Percentiles rank a stretch among this genome's conserved stretches.
phyloP scores from a whole-genome alignment of 306 rosid genomes.

The Erythrophleum fordii region DNA sequence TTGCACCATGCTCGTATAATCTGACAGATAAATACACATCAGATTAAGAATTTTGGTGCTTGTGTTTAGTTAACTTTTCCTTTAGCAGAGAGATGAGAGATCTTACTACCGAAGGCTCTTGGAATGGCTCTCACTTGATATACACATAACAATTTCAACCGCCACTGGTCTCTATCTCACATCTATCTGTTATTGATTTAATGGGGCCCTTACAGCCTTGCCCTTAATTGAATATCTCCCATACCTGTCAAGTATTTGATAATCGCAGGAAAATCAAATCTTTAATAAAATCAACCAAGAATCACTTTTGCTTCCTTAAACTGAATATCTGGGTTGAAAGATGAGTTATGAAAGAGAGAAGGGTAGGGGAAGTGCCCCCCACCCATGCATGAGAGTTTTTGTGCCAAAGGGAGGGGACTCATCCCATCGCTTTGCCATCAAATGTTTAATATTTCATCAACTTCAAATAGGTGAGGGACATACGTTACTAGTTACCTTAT shows the following conservation, averaged over 20 bases:
- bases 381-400: background rate
- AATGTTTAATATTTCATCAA: background rate
- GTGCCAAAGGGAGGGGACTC: background rate
- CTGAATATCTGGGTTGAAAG: background rate
- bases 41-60: slow-evolving; percentile 47
- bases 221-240: background rate
- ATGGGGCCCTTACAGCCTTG: background rate
- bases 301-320: background rate
- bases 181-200: too few relatives aligned
- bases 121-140: background rate
- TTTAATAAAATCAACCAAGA: background rate
- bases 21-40: slow-evolving; percentile 39
- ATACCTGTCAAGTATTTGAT: background rate
- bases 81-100: background rate
- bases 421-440: background rate
- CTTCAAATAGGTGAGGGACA: background rate
- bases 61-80: background rate
- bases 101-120: background rate
- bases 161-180: background rate
- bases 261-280: background rate
- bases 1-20: slow-evolving; percentile 57
- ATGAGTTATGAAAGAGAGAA: background rate
- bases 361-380: background rate
- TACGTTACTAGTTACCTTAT: background rate
- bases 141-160: background rate